A percentile compares a stretch with the other conserved stretches of the same genome.
phyloP scores from a whole-genome alignment of 495 filamentous ascomycete genomes.

The Bombardia bombarda region DNA sequence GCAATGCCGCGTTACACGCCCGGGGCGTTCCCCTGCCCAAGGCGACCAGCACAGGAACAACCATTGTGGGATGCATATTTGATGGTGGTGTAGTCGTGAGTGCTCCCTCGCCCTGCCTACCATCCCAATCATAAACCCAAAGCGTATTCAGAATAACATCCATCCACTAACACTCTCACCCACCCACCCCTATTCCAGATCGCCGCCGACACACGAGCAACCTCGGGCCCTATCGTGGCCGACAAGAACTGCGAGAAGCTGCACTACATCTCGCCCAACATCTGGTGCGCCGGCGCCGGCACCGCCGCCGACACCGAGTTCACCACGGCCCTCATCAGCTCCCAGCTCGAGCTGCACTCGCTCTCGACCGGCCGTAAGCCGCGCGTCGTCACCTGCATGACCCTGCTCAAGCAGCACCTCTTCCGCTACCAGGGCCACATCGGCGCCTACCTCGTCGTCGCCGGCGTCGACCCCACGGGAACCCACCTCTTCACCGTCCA shows the following conservation, averaged over 20 bases:
- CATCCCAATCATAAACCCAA: not conserved
- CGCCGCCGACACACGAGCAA: constrained; percentile 96
- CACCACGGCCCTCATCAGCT: constrained; percentile 96
- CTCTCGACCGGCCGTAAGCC: constrained; percentile 93
- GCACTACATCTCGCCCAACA: constrained; percentile 96
- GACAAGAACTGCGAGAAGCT: constrained; percentile 99
- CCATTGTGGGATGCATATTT: constrained; percentile 96
- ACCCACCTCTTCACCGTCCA: constrained; percentile 97
- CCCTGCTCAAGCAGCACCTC: constrained; percentile 97
- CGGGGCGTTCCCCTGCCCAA: constrained; percentile 89
- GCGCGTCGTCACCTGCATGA: constrained; percentile 98
- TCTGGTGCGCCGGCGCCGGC: constrained; percentile 98
- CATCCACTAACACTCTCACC: not conserved
- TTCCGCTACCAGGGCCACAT: constrained; percentile 98
- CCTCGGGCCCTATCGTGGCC: constrained; percentile 94
- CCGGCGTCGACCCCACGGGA: constrained; percentile 94
- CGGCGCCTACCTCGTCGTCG: constrained; percentile 95
- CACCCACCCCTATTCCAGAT: constrained; percentile 47
- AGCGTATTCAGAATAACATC: not conserved
- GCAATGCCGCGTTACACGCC: constrained; percentile 91
- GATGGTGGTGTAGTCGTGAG: constrained; percentile 91
- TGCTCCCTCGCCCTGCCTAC: constrained; percentile 7
- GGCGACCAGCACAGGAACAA: constrained; percentile 97
- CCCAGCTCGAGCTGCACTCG: constrained; percentile 92
- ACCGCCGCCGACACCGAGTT: constrained; percentile 99